These are phyloP conservation scores for Eucalyptus guilfoylei DNA, from an alignment of 345 rosid genomes.

Conservation along the genomic window DNA sequence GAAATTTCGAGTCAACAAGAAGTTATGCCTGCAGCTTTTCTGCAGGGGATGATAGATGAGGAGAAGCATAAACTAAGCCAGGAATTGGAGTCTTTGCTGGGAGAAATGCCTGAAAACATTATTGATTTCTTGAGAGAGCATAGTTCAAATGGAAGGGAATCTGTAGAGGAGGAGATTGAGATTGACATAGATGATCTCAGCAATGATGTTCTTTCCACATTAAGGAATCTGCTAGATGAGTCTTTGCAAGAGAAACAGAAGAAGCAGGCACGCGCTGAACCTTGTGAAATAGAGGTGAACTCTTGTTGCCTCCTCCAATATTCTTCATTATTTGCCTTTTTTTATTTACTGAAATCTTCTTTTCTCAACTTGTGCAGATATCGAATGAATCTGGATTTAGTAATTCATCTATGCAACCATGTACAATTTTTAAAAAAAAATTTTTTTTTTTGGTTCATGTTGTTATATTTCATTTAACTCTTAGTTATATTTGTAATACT, in stretches of 20 bases:
- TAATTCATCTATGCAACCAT: slow-evolving; percentile 62
- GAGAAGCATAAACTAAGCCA: slow-evolving; percentile 52
- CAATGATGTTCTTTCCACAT: slow-evolving; percentile 56
- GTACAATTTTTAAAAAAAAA: slow-evolving; percentile 55
- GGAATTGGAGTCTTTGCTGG: slow-evolving; percentile 47
- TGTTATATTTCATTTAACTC: not conserved
- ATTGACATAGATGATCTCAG: slow-evolving; percentile 88
- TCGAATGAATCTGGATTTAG: slow-evolving; percentile 59
- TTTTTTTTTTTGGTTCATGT: not conserved
- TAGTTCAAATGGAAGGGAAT: slow-evolving; percentile 50
- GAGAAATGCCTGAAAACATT: slow-evolving; percentile 74
- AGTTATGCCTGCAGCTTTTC: slow-evolving; percentile 27
- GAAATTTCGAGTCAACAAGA: slow-evolving; percentile 25
- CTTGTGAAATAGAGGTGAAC: slow-evolving; percentile 79
- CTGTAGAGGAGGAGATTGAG: slow-evolving; percentile 84
- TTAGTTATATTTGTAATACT: not conserved
- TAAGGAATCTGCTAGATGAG: slow-evolving; percentile 64
- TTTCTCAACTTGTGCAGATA: slow-evolving; percentile 25
- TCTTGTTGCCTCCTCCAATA: not conserved
- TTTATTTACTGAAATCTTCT: not conserved
- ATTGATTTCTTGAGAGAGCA: slow-evolving; percentile 75
- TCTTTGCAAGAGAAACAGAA: slow-evolving; percentile 49
- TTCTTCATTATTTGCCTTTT: not conserved
- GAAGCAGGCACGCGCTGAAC: slow-evolving; percentile 38
- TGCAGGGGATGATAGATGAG: slow-evolving; percentile 38